Evolutionary conservation across 2,329 filamentous ascomycete species (phyloP), one percentile per base, ranked within the genome.

Genomic region (Epichloe elymi): DNA sequence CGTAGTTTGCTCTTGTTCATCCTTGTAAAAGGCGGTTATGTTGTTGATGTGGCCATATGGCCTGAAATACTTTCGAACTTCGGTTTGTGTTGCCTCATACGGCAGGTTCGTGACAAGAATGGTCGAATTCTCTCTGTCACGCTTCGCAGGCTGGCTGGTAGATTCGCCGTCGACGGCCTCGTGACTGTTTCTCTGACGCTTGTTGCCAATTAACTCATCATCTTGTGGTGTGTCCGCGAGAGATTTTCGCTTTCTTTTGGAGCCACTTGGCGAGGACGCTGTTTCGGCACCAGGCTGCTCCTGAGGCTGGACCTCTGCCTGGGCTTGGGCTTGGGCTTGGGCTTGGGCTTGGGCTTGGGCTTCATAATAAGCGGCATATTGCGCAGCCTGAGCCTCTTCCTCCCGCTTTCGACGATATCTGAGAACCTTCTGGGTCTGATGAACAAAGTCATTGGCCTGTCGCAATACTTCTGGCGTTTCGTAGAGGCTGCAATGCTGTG

Each of bases 121-220:
- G 0, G 87, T 90, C 0, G 88, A 85, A 65, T 97, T 86, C 63
- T 98, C 93, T 41, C 93, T 83, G 66, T 98, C 90, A 51, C 93
- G 83, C 65, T 88, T 91, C 33, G 74, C 70, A 1, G 49, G 64
- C 53, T 73, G 61, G 7, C 43, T n/a, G 12, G 51, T 4, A 5
- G 55, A 17, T 5, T 51, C 46, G 8, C 48, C 39, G 12, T 68
- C 64, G n/a, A 53, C 56, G 26, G 63, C 63, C 6, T 59, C 58
- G 3, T 63, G 56, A 35, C 70, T 69, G 54, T 67, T 73, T 61
- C 74, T 88, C 37, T 76, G 74, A 59, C 86, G 88, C 66, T 95
- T 96, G 56, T 67, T 75, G 4, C 71, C 69, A 36, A 67, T 68
- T n/a, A 78, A 75, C 7, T 6, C 41, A 43, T 70, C 45, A 10